Percentiles rank a stretch among this genome's conserved stretches.
Evolutionary conservation across 805 yeast genomes (phyloP).

Genomic region (Lipomyces japonicus): DNA sequence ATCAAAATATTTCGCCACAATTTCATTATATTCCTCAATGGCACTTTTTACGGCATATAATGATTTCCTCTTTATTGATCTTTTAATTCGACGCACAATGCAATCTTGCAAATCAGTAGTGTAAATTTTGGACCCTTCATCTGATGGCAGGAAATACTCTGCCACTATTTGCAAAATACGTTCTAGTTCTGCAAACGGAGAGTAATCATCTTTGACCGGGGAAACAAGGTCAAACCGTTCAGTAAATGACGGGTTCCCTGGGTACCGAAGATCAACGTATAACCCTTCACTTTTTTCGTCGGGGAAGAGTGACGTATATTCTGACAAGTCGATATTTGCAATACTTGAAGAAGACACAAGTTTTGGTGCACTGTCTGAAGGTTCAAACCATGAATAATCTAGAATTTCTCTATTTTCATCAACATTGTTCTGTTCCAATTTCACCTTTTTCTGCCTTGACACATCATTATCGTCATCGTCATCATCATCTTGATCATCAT

Average conservation of each 20-base stretch:
- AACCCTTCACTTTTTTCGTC: conserved; percentile 7
- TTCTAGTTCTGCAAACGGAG: conserved; percentile 61
- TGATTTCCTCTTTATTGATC: conserved; percentile 35
- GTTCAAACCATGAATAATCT: not conserved
- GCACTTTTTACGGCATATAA: conserved; percentile 34
- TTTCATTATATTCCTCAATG: conserved; percentile 46
- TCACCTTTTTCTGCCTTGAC: too few relatives aligned
- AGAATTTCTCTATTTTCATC: conserved; percentile 5
- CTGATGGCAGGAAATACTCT: conserved; percentile 41
- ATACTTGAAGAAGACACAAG: conserved; percentile 6
- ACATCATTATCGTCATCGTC: not conserved
- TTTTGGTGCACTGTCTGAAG: not conserved
- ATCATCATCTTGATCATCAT: conserved; percentile 1
- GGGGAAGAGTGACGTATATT: conserved; percentile 8
- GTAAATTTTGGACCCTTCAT: conserved; percentile 12
- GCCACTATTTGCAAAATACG: conserved; percentile 46
- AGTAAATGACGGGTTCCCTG: conserved; percentile 12
- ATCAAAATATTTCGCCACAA: conserved; percentile 39
- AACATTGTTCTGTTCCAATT: not conserved
- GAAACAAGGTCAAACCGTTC: conserved; percentile 15
- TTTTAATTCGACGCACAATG: conserved; percentile 34
- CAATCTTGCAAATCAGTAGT: conserved; percentile 34
- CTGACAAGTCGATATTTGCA: not conserved
- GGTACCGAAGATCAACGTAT: conserved; percentile 16
- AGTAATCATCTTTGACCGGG: conserved; percentile 44